Conservation (phyloP, 768 basidiomycete genomes). For the Lactarius sp. region DNA sequence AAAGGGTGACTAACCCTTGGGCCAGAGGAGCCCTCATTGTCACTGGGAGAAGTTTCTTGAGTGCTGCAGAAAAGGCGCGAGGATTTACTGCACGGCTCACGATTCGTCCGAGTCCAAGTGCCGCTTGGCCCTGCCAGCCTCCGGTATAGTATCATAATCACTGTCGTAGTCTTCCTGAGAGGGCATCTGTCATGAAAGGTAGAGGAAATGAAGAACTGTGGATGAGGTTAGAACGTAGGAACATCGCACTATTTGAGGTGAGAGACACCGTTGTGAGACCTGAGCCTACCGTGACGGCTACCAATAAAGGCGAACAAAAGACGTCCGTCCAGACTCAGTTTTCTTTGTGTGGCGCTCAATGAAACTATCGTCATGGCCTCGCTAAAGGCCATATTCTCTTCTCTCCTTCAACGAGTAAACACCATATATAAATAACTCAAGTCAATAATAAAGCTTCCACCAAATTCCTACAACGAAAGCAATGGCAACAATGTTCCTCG, state of each 20-base stretch:
- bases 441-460: neutral
- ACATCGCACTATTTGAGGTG: conserved; percentile 9
- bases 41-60: neutral
- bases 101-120: conserved; percentile 20
- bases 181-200: neutral
- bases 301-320: conserved; percentile 19
- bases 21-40: neutral
- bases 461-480: conserved; percentile 4
- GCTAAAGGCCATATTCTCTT: no score
- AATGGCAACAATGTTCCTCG: neutral
- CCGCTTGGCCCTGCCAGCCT: conserved; percentile 17
- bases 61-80: neutral
- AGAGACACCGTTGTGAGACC: neutral
- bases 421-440: neutral
- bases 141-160: conserved; percentile 22
- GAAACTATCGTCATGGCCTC: no score
- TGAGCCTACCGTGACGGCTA: neutral
- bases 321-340: neutral
- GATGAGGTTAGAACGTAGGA: neutral
- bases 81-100: conserved; percentile 1
- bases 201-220: neutral
- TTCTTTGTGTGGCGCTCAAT: no score
- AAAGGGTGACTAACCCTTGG: conserved; percentile 1
- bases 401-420: no score
- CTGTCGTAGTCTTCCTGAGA: conserved; percentile 16